These are phyloP conservation scores for Penicillium coffeae DNA, from an alignment of 495 filamentous ascomycete species.

Conservation along the genomic window DNA sequence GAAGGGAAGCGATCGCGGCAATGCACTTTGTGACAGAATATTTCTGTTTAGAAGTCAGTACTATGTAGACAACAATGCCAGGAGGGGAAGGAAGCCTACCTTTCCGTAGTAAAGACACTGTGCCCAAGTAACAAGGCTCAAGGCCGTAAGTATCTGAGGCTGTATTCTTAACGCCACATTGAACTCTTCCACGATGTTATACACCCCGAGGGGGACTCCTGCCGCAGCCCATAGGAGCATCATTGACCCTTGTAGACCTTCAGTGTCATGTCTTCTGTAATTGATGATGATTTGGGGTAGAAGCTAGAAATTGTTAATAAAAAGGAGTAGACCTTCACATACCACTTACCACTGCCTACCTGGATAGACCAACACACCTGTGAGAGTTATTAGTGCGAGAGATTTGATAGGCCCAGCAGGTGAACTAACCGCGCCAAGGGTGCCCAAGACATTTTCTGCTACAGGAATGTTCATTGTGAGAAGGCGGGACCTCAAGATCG, in stretches of 20 bases:
- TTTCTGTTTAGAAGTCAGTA: slow-evolving; percentile 28
- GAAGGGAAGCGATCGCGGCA: slow-evolving; percentile 28
- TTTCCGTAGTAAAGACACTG: slow-evolving; percentile 63
- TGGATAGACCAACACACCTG: slow-evolving; percentile 53
- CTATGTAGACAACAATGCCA: not conserved
- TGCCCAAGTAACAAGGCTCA: slow-evolving; percentile 61
- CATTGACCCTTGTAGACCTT: slow-evolving; percentile 59
- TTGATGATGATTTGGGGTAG: slow-evolving; percentile 64
- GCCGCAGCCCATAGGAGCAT: slow-evolving; percentile 65
- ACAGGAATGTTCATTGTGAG: slow-evolving; percentile 47
- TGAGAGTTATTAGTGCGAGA: slow-evolving; percentile 10
- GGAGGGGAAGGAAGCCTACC: slow-evolving; percentile 18
- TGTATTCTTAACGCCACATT: slow-evolving; percentile 58
- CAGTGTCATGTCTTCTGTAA: slow-evolving; percentile 55
- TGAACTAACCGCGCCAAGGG: slow-evolving; percentile 49
- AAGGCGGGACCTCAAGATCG: not conserved
- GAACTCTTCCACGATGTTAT: slow-evolving; percentile 59
- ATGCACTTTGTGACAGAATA: slow-evolving; percentile 43
- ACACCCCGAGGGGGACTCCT: slow-evolving; percentile 61
- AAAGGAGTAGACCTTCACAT: not conserved
- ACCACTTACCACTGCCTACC: slow-evolving; percentile 24
- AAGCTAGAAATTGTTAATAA: slow-evolving; percentile 36
- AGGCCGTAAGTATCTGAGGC: slow-evolving; percentile 56
- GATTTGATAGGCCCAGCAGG: not conserved
- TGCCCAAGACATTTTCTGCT: slow-evolving; percentile 56